Conservation (phyloP, 164 flowering plant species). For the Cinnamomum micranthum region DNA sequence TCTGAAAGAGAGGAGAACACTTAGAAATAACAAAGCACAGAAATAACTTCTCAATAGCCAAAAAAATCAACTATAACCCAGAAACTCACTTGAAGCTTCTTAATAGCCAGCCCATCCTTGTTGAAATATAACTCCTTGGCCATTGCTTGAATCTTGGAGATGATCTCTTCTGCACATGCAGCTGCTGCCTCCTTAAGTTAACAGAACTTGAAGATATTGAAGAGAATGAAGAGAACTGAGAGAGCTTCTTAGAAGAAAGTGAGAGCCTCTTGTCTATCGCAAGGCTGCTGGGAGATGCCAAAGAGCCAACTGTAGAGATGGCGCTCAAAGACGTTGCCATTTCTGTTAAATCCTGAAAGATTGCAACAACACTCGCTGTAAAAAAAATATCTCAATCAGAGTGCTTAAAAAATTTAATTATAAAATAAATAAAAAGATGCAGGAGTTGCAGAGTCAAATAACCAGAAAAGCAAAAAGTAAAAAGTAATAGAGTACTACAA, state of each 20-base stretch:
- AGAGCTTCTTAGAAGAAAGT: slow-evolving; percentile 30
- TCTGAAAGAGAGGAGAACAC: slow-evolving; percentile 29
- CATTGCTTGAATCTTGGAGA: slow-evolving; percentile 49
- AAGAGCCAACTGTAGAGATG: slow-evolving; percentile 44
- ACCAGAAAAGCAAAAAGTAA: too few species aligned
- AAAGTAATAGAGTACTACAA: too few species aligned
- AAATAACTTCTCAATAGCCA: neutral
- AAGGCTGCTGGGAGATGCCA: slow-evolving; percentile 43
- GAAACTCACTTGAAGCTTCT: slow-evolving; percentile 70
- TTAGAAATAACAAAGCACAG: neutral
- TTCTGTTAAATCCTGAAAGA: slow-evolving; percentile 8
- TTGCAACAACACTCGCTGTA: neutral
- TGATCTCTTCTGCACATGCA: slow-evolving; percentile 27
- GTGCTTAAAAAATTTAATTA: too few species aligned
- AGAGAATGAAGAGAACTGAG: slow-evolving; percentile 46
- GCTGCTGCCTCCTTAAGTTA: slow-evolving; percentile 33
- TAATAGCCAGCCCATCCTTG: slow-evolving; percentile 86
- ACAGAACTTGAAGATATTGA: slow-evolving; percentile 53
- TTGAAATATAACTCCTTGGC: slow-evolving; percentile 93
- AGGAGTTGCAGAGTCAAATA: too few species aligned
- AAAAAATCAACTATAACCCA: neutral
- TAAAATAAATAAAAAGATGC: too few species aligned
- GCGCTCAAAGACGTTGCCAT: slow-evolving; percentile 45
- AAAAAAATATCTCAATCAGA: neutral
- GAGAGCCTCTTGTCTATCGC: slow-evolving; percentile 35